Evolutionary conservation across 768 basidiomycete species (phyloP).

Genomic region (Pleurotus djamor): DNA sequence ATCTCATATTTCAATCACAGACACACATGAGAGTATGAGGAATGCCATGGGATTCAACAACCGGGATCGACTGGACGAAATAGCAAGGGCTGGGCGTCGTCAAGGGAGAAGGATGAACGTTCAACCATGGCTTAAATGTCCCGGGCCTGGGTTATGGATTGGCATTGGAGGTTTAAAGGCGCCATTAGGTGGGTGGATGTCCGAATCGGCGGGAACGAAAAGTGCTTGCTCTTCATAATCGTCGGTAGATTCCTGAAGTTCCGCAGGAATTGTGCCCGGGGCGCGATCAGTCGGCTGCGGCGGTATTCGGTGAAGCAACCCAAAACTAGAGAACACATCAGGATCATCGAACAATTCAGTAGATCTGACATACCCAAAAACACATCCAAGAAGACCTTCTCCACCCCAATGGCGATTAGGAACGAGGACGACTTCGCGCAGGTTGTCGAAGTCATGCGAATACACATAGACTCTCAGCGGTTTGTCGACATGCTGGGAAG

Average conservation of each 20-base stretch:
- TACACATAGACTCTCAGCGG: conserved; percentile 95
- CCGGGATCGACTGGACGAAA: too few relatives aligned
- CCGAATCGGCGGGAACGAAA: conserved; percentile 68
- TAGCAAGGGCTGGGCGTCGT: too few relatives aligned
- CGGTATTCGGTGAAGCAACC: conserved; percentile 91
- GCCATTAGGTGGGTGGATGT: background rate
- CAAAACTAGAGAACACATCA: conserved; percentile 54
- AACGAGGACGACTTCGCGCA: conserved; percentile 90
- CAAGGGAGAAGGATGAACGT: too few relatives aligned
- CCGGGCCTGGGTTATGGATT: too few relatives aligned
- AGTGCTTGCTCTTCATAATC: conserved; percentile 64
- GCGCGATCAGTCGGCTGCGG: conserved; percentile 61
- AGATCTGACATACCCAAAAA: conserved; percentile 74
- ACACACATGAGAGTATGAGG: too few relatives aligned
- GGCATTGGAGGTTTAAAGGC: too few relatives aligned
- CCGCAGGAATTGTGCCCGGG: conserved; percentile 55
- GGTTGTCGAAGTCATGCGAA: conserved; percentile 92
- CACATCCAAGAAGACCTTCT: conserved; percentile 91
- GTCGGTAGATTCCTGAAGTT: conserved; percentile 43
- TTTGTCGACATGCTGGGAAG: conserved; percentile 82
- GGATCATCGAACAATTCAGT: background rate
- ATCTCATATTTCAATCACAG: too few relatives aligned
- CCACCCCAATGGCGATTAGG: conserved; percentile 99
- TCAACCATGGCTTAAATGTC: too few relatives aligned
- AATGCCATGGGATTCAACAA: too few relatives aligned